Conservation (phyloP, 148 eudicot species). For the Diospyros kaki region DNA sequence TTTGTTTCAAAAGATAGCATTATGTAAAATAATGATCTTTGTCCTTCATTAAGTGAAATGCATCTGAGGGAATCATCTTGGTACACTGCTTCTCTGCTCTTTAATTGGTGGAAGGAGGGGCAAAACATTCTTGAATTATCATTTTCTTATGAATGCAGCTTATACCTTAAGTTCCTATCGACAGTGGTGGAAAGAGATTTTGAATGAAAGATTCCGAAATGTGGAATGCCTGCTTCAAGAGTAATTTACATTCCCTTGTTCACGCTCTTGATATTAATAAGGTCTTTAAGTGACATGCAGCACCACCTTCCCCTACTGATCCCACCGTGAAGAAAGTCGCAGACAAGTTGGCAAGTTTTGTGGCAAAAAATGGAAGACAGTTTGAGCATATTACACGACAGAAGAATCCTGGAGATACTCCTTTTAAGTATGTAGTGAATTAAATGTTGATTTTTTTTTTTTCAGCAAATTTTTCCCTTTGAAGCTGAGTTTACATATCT, state of each 20-base stretch:
- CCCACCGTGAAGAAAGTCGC: constrained; percentile 93
- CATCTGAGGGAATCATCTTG: constrained; percentile 14
- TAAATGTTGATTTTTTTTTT: not conserved
- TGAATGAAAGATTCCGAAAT: constrained; percentile 79
- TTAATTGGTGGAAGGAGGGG: constrained; percentile 28
- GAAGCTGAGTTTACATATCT: not conserved
- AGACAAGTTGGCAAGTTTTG: constrained; percentile 95
- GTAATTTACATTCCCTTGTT: constrained; percentile 81
- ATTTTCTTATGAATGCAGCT: constrained; percentile 80
- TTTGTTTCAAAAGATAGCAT: not conserved
- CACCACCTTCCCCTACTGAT: constrained; percentile 90
- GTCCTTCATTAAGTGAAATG: constrained; percentile 2
- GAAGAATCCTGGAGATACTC: constrained; percentile 96
- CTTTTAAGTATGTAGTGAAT: constrained; percentile 66
- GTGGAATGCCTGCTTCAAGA: constrained; percentile 84
- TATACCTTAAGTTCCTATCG: constrained; percentile 49
- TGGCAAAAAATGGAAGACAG: constrained; percentile 93
- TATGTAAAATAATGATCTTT: not conserved
- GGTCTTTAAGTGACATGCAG: constrained; percentile 99
- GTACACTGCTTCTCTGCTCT: constrained; percentile 15
- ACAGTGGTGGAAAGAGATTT: constrained; percentile 73
- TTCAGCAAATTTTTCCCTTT: not conserved
- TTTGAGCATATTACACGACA: constrained; percentile 88
- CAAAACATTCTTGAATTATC: constrained; percentile 56
- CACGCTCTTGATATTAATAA: constrained; percentile 93